These are phyloP conservation scores for Fraxinus excelsior DNA, from an alignment of 257 asterid genomes.

Conservation along the genomic window DNA sequence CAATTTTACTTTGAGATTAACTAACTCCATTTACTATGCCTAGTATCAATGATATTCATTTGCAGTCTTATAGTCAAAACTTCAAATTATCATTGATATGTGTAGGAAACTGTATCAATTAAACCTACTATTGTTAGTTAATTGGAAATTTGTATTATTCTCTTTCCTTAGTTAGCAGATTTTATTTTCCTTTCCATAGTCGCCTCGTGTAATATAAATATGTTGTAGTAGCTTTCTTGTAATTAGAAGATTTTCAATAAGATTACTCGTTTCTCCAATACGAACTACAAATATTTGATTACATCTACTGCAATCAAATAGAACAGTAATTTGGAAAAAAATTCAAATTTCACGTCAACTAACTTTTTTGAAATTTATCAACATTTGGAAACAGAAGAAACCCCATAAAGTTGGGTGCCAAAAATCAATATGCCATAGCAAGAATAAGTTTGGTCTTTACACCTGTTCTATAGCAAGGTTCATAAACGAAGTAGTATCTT, in stretches of 20 bases:
- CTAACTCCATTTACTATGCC: background rate
- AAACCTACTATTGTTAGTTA: no score
- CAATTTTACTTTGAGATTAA: background rate
- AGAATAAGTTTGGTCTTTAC: background rate
- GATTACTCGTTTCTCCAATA: no score
- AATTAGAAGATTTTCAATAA: no score
- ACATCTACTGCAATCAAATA: background rate
- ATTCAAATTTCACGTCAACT: background rate
- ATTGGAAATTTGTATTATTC: no score
- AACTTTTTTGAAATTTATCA: background rate
- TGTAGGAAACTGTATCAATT: no score
- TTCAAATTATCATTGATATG: background rate
- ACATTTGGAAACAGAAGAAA: background rate
- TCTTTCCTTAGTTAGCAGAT: no score
- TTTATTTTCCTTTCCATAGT: no score
- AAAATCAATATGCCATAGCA: background rate
- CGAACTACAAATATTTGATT: background rate
- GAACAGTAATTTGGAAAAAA: background rate
- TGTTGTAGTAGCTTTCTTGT: no score
- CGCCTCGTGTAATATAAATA: no score
- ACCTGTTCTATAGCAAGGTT: slow-evolving; percentile 79
- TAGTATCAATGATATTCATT: background rate
- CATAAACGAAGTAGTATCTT: slow-evolving; percentile 48
- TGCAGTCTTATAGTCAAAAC: background rate
- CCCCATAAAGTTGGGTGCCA: background rate